Evolutionary conservation across 1,284 basidiomycete species (phyloP), one percentile per base, ranked within the genome.

Genomic region (Xanthoconium separans): DNA sequence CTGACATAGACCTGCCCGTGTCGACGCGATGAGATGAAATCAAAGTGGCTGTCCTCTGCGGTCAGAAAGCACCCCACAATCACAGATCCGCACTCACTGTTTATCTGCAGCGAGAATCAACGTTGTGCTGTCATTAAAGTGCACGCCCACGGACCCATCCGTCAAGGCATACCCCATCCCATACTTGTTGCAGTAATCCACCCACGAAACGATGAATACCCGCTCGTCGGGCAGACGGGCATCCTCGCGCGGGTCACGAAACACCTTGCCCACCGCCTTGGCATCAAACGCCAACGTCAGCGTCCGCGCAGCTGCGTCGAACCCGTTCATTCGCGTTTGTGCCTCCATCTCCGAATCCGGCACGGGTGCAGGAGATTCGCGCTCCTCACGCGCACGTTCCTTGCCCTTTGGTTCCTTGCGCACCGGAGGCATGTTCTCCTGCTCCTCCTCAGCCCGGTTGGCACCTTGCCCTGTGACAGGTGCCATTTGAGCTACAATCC

Each of bases 141-240:
- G 88, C 20, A 98, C 92, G 9, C 94, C 94, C 29, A 98, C 89
- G 2, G 91, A 90, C 4, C 96, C 95, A 68, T 99, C 95, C 30
- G 91, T 95, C 65, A 99, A 78, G 2, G 93, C 93, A 70, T 98
- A 98, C 2, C 95, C 97, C 85, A 98, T 95, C 11, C 96, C 97
- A 73, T 98, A 99, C 76, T 97, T 97, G 72, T 95, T 93, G 70
- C 92, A 95, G 70, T 98, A 98, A 72, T 99, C 96, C 44, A 98
- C 89, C 96, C 96, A 99, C 10, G 91, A 93, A 2, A 92, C 91
- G 61, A 99, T 93, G 73, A 98, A 99, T 15, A 96, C 88, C 51
- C 79, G 81, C 39, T 95, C 91, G 13, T 85, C 79, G 0, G 81
- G 80, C 5, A 88, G 73, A 37, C 73, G 65, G 6, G 68, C 66